Evolutionary conservation across 1,139 yeast species (phyloP).

Genomic region (Saccharomyces hybrid): DNA sequence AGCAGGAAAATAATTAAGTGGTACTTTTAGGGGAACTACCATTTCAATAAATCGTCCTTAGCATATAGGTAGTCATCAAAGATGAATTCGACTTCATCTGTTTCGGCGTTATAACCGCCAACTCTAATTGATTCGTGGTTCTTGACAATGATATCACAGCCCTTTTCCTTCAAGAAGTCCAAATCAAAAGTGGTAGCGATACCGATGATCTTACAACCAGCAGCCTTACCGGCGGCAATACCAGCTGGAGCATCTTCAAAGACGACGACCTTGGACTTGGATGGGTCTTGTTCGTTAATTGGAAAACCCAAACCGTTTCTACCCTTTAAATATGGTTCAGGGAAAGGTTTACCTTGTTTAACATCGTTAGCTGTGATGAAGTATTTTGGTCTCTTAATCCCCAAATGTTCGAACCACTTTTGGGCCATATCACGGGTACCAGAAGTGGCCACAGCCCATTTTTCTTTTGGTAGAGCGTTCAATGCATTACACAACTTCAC

Average conservation of each 20-base stretch:
- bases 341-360: constrained; percentile 72
- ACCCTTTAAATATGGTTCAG: constrained; percentile 68
- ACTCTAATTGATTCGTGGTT: constrained; percentile 50
- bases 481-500: constrained; percentile 43
- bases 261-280: constrained; percentile 47
- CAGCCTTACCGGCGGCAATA: constrained; percentile 73
- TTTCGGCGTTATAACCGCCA: constrained; percentile 31
- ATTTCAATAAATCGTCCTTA: constrained; percentile 31
- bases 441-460: constrained; percentile 81
- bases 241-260: constrained; percentile 87
- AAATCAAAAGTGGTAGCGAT: constrained; percentile 74
- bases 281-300: constrained; percentile 33
- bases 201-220: constrained; percentile 78
- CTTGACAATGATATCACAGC: constrained; percentile 74
- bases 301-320: constrained; percentile 52
- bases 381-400: constrained; percentile 55
- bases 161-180: constrained; percentile 59
- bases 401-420: constrained; percentile 66
- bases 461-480: constrained; percentile 36
- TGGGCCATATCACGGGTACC: constrained; percentile 73
- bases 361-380: constrained; percentile 79
- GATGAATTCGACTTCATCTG: constrained; percentile 32
- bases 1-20: background rate
- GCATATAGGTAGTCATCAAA: constrained; percentile 34
- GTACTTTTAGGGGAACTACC: constrained; percentile 17